A percentile compares a stretch with the other conserved stretches of the same genome.
Evolutionary conservation across 306 rosid genomes (phyloP).

Genomic region (Trifolium subterraneum): DNA sequence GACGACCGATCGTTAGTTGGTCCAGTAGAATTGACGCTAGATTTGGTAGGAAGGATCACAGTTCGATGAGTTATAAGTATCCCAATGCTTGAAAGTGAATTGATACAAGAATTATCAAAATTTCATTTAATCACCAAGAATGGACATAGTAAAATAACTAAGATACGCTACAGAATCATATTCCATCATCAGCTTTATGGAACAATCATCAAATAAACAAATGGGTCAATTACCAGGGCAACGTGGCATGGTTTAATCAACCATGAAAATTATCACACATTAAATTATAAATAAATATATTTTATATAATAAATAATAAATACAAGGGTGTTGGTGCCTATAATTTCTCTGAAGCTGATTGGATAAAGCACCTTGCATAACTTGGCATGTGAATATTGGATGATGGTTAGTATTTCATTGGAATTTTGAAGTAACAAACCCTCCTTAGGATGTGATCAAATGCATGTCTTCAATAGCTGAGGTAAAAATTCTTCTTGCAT

Average conservation of each 20-base stretch:
- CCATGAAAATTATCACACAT: slow-evolving; percentile 34
- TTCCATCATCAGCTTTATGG: slow-evolving; percentile 43
- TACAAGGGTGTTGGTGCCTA: slow-evolving; percentile 37
- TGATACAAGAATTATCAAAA: slow-evolving; percentile 35
- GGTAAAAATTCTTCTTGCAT: slow-evolving; percentile 37
- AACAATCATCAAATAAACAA: slow-evolving; percentile 49
- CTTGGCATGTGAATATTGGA: slow-evolving; percentile 38
- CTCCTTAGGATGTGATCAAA: slow-evolving; percentile 14
- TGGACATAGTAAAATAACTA: slow-evolving; percentile 30
- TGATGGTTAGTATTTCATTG: slow-evolving; percentile 29
- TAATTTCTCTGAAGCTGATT: slow-evolving; percentile 34
- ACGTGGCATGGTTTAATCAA: slow-evolving; percentile 43
- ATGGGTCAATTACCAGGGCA: slow-evolving; percentile 44
- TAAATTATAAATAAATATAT: slow-evolving; percentile 35
- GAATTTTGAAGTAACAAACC: slow-evolving; percentile 2
- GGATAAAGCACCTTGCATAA: slow-evolving; percentile 32
- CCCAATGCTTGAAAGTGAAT: slow-evolving; percentile 33
- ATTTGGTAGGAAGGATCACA: too few relatives aligned
- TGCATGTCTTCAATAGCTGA: slow-evolving; percentile 32
- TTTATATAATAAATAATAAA: neutral
- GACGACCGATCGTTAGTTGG: too few relatives aligned
- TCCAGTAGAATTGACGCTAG: too few relatives aligned
- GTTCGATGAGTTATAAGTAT: too few relatives aligned
- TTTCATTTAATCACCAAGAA: slow-evolving; percentile 12
- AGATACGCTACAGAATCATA: slow-evolving; percentile 24